phyloP scores from a whole-genome alignment of 2,329 filamentous ascomycete genomes.

The Fusarium heterosporum region DNA sequence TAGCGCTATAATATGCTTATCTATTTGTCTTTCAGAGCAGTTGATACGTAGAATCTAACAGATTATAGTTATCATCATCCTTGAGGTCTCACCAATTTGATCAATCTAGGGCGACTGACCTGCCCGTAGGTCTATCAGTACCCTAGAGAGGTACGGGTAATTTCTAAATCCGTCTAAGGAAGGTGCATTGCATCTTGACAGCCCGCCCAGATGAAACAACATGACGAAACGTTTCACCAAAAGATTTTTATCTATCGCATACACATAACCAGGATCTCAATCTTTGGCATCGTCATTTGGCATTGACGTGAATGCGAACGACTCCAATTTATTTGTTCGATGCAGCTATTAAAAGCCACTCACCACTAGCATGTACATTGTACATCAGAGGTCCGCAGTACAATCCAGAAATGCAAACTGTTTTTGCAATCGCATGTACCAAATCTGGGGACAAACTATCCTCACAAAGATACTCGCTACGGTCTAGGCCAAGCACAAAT shows the following conservation, averaged over 20 bases:
- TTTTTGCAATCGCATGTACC: background rate
- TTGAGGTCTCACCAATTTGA: background rate
- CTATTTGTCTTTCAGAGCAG: background rate
- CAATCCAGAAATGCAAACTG: constrained; percentile 3
- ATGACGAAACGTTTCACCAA: constrained; percentile 46
- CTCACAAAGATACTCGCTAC: too few relatives aligned
- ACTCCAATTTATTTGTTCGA: constrained; percentile 18
- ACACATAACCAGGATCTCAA: constrained; percentile 22
- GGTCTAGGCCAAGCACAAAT: constrained; percentile 18
- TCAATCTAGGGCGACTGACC: background rate
- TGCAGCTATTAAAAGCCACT: constrained; percentile 28
- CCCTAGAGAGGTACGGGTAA: background rate
- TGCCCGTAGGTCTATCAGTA: background rate
- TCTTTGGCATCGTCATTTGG: constrained; percentile 21
- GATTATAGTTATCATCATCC: background rate
- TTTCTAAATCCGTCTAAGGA: constrained; percentile 8
- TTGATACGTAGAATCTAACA: background rate
- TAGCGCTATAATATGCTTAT: background rate
- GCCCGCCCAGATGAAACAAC: constrained; percentile 42
- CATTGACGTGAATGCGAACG: constrained; percentile 15
- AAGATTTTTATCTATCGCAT: constrained; percentile 27
- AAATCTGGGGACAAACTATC: background rate
- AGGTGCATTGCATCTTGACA: constrained; percentile 8
- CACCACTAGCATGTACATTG: background rate
- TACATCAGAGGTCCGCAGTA: background rate